Evolutionary conservation across 805 yeast species (phyloP), one percentile per base, ranked within the genome.

Genomic region (Brettanomyces naardenensis): DNA sequence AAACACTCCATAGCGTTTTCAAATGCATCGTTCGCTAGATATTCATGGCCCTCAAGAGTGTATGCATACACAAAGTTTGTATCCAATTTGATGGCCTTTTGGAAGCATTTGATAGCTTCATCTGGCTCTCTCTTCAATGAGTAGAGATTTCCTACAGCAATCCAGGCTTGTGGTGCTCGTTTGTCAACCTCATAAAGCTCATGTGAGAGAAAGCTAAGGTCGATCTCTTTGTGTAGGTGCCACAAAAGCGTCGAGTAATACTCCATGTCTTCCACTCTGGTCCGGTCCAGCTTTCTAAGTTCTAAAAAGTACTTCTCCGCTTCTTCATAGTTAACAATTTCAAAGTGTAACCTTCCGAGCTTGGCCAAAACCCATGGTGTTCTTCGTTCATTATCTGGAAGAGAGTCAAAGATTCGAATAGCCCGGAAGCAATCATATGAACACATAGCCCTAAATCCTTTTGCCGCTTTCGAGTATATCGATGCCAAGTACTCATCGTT

Each of bases 41-140:
- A 78, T 59, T 92, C 99, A 57, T 92, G 97, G 0, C 97, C 99
- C 62, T 84, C 87, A 41, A 92, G 66, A 1, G 97, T 89, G 54
- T 85, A 84, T 0, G 95, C 95, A 55, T 90, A 90, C 0, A 92
- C 80, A 56, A 84, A 84, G 13, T 65, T 66, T 5, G 77, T 75
- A 39, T 58, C 47, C 13, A 84, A 54, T 38, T 75, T 75, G 2
- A 76, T 71, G 2, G 97, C 89, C 40, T 86, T 76, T 44, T 77
- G 77, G 61, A 92, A 89, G 53, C 95, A 87, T 49, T 76, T 78
- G 23, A 90, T 78, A 0, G 97, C 95, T 56, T 85, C 94, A 45
- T 84, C 92, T 3, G 92, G 83, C 50, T 90, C 96, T 43, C 85
- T 69, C 27, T 75, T 75, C 27, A 89, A 65, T 5, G 96, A 86